Evolutionary conservation across 345 rosid genomes (phyloP).

Genomic region (Orychophragmus violaceus): DNA sequence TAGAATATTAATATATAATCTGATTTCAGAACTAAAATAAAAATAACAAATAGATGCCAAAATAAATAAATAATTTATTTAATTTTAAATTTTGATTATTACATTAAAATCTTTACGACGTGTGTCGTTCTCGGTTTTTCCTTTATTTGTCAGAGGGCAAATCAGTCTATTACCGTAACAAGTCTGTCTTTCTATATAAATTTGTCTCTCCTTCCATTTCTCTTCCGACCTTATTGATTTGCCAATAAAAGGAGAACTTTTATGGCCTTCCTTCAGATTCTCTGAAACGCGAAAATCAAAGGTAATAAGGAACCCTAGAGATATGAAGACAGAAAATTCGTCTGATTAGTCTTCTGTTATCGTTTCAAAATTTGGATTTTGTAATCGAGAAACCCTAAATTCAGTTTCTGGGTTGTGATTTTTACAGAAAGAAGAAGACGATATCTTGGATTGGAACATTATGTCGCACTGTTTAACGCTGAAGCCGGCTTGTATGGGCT

Average conservation of each 20-base stretch:
- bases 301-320: neutral
- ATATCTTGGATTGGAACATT: neutral
- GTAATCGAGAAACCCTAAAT: conserved; percentile 14
- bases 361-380: neutral
- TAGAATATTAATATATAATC: no score
- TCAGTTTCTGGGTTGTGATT: neutral
- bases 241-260: neutral
- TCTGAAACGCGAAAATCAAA: neutral
- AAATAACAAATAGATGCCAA: no score
- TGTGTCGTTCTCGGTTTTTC: no score
- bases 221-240: neutral
- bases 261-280: neutral
- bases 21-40: no score
- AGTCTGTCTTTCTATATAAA: neutral
- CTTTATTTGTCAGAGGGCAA: no score
- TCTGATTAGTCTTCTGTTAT: neutral
- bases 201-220: neutral
- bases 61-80: no score
- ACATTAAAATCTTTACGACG: no score
- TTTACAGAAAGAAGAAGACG: conserved; percentile 4
- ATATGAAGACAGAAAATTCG: neutral
- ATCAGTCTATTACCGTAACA: neutral
- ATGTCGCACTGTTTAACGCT: conserved; percentile 75
- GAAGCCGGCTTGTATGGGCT: conserved; percentile 71
- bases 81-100: no score